Evolutionary conservation across 768 basidiomycete species (phyloP), one percentile per base, ranked within the genome.

Genomic region (Suillus subaureus): DNA sequence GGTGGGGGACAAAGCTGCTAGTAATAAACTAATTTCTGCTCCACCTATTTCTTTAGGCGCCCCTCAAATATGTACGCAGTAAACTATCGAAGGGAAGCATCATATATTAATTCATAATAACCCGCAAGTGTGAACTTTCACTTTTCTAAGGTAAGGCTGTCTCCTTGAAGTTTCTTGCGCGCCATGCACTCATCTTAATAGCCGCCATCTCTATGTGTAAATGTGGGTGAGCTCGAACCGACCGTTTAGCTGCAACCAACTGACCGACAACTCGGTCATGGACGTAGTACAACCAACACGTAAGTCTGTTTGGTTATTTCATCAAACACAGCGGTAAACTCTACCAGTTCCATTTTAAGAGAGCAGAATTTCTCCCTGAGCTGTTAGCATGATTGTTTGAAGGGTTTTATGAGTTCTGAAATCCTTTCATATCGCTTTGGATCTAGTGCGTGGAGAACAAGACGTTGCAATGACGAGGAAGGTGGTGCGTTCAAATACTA

Each of bases 221-320:
- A 40, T 18, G 57, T 18, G 16, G 9, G 12, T 39, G 64, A 28
- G 61, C 56, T 26, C 56, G 61, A 8, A 61, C 4, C 45, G 57
- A 45, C 62, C 63, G 62, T 39, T 61, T 60, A 61, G 28, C 23
- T 61, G 7, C 39, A 49, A 37, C 1, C 35, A 21, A 76, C 84
- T 67, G 67, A 94, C 94, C 94, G 74, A 96, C 89, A 77, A 90
- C 88, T 0, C 93, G 93, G 74, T 96, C 89, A 69, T 94, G 92
- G 12, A 93, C 90, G n/a, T n/a, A n/a, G n/a, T 49, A 99, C 87
- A 63, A 97, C 84, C 72, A 98, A 82, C 61, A 98, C 89, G 71
- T 95, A 99, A 1, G 96, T 97, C 75, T 97, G 97, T 71, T 85
- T 84, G 33, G 97, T 97, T 82, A 98, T 86, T 70, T 94, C 91